Evolutionary conservation across 805 yeast species (phyloP), one percentile per base, ranked within the genome.

Genomic region (Lipomyces anomalus): DNA sequence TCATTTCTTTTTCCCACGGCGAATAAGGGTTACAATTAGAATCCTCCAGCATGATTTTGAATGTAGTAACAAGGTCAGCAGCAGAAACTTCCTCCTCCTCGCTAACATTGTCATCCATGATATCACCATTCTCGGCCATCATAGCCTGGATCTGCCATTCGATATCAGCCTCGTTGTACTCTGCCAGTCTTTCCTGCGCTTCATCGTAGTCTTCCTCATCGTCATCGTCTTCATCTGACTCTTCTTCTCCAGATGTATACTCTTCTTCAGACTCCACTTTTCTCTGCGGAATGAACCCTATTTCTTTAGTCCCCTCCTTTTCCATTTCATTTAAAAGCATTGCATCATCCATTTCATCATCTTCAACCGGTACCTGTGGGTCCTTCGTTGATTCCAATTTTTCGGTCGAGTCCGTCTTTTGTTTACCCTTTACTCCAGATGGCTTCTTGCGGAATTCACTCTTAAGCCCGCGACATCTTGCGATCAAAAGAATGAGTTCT

Each of bases 1-100:
- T 53, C 7, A 70, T 61, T 57, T 75, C 79, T 1, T 60, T 48
- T 4, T 70, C 70, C 82, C 81, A 79, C 0, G 72, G 54, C 1
- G 71, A 63, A 45, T 58, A 72, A 0, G 79, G 76, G 52, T 76
- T 68, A 7, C 73, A 47, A 0, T 59, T 22, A 20, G 55, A 37
- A 6, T 56, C 62, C 3, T 59, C 57, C 6, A 78, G 61, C 32
- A 78, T 52, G 5, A 57, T 47, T 4, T 57, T 44, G 50, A 76
- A 76, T 24, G 46, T n/a, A 47, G 47, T 1, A 35, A 42, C 36
- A 50, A 51, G 45, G 40, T 60, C 43, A 40, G 55, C 38, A 33
- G 51, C 43, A 44, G 55, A 23, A 42, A 61, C 34, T 4, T 47
- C 65, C 5, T 57, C 47, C 4, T 44, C 50, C 3, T 40, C 50